Evolutionary conservation across 176 grass and related monocot species (phyloP).

Genomic region (Triticum urartu): DNA sequence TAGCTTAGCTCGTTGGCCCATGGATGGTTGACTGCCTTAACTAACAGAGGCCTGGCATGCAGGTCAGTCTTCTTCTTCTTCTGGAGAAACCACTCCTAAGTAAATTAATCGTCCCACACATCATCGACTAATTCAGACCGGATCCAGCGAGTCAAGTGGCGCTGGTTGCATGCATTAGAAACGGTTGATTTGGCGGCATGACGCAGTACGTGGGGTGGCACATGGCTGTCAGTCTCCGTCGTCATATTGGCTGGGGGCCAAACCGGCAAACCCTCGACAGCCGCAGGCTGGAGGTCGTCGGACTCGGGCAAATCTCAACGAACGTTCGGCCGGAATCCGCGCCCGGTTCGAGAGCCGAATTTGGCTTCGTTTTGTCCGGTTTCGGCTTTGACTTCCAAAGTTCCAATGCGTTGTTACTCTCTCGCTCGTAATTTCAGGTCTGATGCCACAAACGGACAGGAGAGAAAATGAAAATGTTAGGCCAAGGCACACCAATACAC

Average conservation of each 20-base stretch:
- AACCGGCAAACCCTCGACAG: slow-evolving; percentile 27
- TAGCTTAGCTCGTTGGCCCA: background rate
- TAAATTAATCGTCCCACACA: too few species aligned
- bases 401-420: background rate
- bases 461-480: background rate
- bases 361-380: slow-evolving; percentile 28
- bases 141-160: background rate
- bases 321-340: slow-evolving; percentile 29
- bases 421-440: background rate
- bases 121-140: too few species aligned
- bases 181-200: background rate
- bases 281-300: background rate
- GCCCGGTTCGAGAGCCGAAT: background rate
- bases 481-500: background rate
- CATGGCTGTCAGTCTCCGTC: background rate
- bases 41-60: background rate
- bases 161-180: background rate
- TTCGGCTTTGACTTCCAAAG: slow-evolving; percentile 21
- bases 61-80: background rate
- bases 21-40: background rate
- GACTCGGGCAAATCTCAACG: slow-evolving; percentile 5
- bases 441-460: too few species aligned
- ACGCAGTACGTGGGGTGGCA: slow-evolving; percentile 5
- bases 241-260: slow-evolving; percentile 21
- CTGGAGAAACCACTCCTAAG: too few species aligned